These are phyloP conservation scores for Tylopilus plumbeoviolaceoides DNA, from an alignment of 768 basidiomycete genomes.

Conservation along the genomic window DNA sequence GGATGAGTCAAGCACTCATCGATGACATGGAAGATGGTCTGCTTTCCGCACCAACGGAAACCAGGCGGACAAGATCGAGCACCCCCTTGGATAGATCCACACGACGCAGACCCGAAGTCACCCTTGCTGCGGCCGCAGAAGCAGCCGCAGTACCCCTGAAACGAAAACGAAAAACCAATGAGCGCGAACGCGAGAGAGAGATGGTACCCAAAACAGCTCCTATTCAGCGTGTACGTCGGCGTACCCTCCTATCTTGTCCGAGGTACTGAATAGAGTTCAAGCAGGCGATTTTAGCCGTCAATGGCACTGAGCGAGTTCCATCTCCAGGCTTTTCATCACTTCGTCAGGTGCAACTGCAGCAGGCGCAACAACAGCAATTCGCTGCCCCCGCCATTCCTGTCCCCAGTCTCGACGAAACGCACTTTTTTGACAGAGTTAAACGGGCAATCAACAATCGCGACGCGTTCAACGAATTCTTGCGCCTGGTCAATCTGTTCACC, in stretches of 20 bases:
- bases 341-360: conserved; percentile 24
- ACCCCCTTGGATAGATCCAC: conserved; percentile 34
- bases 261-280: conserved; percentile 14
- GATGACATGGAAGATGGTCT: conserved; percentile 39
- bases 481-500: conserved; percentile 90
- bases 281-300: conserved; percentile 18
- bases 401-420: conserved; percentile 50
- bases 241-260: not conserved
- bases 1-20: conserved; percentile 45
- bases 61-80: conserved; percentile 34
- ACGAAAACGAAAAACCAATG: conserved; percentile 61
- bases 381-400: conserved; percentile 13
- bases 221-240: conserved; percentile 24
- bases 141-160: conserved; percentile 54
- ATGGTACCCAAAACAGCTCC: conserved; percentile 20
- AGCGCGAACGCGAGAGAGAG: conserved; percentile 36
- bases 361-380: conserved; percentile 20
- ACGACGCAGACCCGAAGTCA: conserved; percentile 45
- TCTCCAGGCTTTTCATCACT: conserved; percentile 22
- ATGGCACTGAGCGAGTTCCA: conserved; percentile 21
- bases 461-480: conserved; percentile 91
- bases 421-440: conserved; percentile 92
- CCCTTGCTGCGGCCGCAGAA: conserved; percentile 36
- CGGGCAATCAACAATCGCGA: conserved; percentile 67
- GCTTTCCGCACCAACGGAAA: conserved; percentile 24